Evolutionary conservation across 768 basidiomycete species (phyloP).

Genomic region (Mycena albidolilacea): DNA sequence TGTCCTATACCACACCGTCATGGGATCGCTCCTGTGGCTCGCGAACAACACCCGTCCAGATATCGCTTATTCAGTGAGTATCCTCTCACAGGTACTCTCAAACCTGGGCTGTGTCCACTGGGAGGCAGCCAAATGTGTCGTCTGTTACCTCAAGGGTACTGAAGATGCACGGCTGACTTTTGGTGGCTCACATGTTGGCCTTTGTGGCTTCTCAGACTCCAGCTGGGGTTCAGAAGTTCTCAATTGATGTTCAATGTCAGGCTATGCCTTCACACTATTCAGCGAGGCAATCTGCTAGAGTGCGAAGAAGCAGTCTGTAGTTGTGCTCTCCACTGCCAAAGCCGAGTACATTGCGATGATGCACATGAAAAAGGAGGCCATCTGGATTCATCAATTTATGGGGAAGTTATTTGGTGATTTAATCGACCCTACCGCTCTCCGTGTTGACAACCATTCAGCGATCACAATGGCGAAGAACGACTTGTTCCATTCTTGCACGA

Average conservation of each 20-base stretch:
- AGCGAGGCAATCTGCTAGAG: conserved; percentile 52
- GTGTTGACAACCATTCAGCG: conserved; percentile 39
- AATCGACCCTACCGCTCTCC: conserved; percentile 34
- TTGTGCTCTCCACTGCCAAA: too few species aligned
- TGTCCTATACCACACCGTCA: conserved; percentile 46
- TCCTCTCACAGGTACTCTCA: conserved; percentile 46
- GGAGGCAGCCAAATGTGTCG: conserved; percentile 51
- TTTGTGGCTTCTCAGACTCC: conserved; percentile 37
- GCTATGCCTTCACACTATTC: conserved; percentile 49
- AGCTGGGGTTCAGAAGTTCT: conserved; percentile 28
- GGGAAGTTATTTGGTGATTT: conserved; percentile 31
- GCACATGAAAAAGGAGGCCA: too few species aligned
- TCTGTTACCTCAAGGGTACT: conserved; percentile 51
- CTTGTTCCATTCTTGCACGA: conserved; percentile 42
- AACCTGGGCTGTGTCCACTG: conserved; percentile 51
- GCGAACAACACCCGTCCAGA: conserved; percentile 44
- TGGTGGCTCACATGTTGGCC: conserved; percentile 35
- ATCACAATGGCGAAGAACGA: conserved; percentile 41
- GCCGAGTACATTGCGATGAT: too few species aligned
- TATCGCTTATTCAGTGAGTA: conserved; percentile 41
- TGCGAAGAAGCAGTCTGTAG: too few species aligned
- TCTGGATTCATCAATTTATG: too few species aligned
- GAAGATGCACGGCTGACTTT: neutral
- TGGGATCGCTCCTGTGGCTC: conserved; percentile 47
- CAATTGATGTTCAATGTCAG: conserved; percentile 41